Base-by-base conservation (phyloP, 495 filamentous ascomycete species). In the Aspergillus baeticus region DNA sequence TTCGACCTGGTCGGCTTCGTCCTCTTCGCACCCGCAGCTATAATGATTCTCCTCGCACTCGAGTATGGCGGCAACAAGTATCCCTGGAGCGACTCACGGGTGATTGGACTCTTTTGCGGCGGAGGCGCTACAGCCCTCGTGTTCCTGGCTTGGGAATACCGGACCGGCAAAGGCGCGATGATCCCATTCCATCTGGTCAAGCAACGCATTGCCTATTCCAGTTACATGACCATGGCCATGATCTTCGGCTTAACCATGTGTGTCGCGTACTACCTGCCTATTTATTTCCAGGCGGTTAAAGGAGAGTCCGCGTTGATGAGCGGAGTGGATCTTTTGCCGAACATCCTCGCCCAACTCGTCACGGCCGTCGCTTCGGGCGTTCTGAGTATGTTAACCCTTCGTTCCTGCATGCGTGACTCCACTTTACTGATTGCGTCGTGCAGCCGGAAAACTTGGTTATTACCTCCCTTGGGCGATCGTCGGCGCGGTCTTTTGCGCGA, bases 11-110 rank as follows among this genome's bases (percentile, higher is more conserved):
- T 72, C 7, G 78, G 79, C 3, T 77, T 80, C 45, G 58, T 59
- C 7, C 54, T 81, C 13, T 77, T 81, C 41, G 71, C 73, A 0
- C 71, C 75, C 0, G 72, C 73, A 0, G 61, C 69, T 6, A 71
- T 82, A 26, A 73, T 75, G 67, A 60, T 83, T 6, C 66, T 84
- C 2, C 68, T 85, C 3, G 82, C 81, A 0, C 65, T 85, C 1
- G 65, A 82, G 48, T 81, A 65, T 36, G 75, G 73, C 22, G 76
- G 69, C 14, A 66, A 51, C 17, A 35, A 62, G 6, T 72, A 71
- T 36, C 46, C 69, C 29, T 55, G 52, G 52, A 21, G 14, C 21
- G n/a, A 18, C 31, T 45, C 52, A 1, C 26, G 18, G 2, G 20
- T 55, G 2, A 55, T 55, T 33, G 52, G 41, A 11, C 33, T 37